Evolutionary conservation across 805 yeast genomes (phyloP).

Genomic region (Schwanniomyces vanrijiae): DNA sequence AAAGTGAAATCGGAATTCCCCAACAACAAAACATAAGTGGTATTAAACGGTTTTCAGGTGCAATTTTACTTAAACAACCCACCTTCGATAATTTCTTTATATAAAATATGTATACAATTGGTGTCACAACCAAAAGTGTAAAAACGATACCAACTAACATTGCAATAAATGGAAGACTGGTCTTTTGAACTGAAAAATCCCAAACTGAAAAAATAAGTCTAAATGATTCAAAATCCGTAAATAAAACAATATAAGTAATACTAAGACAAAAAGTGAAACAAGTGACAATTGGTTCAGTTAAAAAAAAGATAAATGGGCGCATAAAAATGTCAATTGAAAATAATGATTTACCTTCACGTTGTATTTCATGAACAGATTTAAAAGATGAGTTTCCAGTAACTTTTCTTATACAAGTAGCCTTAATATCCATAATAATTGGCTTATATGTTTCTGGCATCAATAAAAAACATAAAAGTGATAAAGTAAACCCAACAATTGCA

Average conservation of each 20-base stretch:
- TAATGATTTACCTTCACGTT: conserved; percentile 4
- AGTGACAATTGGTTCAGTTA: conserved; percentile 5
- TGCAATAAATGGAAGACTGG: conserved; percentile 3
- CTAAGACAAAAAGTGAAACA: conserved; percentile 1
- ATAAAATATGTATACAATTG: neutral
- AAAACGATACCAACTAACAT: conserved; percentile 1
- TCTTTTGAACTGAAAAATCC: neutral
- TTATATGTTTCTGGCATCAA: conserved; percentile 74
- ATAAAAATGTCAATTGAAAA: conserved; percentile 17
- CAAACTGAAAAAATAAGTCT: neutral
- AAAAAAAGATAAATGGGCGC: conserved; percentile 27
- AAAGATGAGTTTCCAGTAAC: neutral
- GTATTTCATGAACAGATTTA: conserved; percentile 2
- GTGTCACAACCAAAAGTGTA: conserved; percentile 1
- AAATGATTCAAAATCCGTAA: conserved; percentile 3
- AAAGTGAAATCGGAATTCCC: conserved; percentile 55
- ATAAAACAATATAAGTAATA: conserved; percentile 2
- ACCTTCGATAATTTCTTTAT: neutral
- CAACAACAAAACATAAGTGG: conserved; percentile 4
- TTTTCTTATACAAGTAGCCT: conserved; percentile 42
- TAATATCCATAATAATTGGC: conserved; percentile 56
- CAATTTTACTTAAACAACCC: neutral
- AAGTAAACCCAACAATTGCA: conserved; percentile 65
- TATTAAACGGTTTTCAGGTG: conserved; percentile 1
- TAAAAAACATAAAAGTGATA: conserved; percentile 50